phyloP scores from a whole-genome alignment of 2,329 filamentous ascomycete species.

The Fulvia fulva region DNA sequence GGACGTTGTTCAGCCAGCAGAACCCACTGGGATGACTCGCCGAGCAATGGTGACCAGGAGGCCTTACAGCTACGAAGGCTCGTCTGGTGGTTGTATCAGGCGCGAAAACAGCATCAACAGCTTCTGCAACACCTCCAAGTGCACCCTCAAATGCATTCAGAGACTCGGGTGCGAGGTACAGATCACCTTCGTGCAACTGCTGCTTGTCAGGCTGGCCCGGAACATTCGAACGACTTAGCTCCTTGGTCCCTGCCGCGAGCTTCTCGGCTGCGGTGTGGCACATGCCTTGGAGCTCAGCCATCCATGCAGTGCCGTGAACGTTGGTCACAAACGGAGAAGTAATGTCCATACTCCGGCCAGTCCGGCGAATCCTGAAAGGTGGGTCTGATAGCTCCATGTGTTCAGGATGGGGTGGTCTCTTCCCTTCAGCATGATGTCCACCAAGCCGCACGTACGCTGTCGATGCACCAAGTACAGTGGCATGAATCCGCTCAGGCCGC shows the following conservation, averaged over 20 bases:
- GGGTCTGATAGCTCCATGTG: slow-evolving; percentile 52
- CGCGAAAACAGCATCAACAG: slow-evolving; percentile 78
- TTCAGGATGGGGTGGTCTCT: slow-evolving; percentile 62
- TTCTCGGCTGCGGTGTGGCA: slow-evolving; percentile 76
- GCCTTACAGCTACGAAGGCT: slow-evolving; percentile 88
- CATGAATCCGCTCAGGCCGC: slow-evolving; percentile 83
- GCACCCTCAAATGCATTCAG: slow-evolving; percentile 84
- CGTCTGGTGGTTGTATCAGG: slow-evolving; percentile 40
- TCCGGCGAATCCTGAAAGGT: slow-evolving; percentile 81
- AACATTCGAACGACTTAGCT: slow-evolving; percentile 57
- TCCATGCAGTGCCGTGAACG: slow-evolving; percentile 88
- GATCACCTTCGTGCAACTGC: slow-evolving; percentile 77
- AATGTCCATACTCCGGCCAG: slow-evolving; percentile 66
- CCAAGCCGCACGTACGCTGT: slow-evolving; percentile 89
- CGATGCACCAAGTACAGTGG: slow-evolving; percentile 75
- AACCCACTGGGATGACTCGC: slow-evolving; percentile 87
- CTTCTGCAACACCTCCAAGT: slow-evolving; percentile 88
- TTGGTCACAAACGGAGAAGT: slow-evolving; percentile 76
- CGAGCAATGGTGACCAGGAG: slow-evolving; percentile 94
- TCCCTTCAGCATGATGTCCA: slow-evolving; percentile 69
- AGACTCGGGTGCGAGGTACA: slow-evolving; percentile 87
- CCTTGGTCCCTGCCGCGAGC: slow-evolving; percentile 71
- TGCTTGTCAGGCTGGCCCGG: slow-evolving; percentile 47
- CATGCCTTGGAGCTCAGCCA: slow-evolving; percentile 84
- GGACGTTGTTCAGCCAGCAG: slow-evolving; percentile 98